These are phyloP conservation scores for Phycomyces nitens DNA, from an alignment of 192 early-diverging fungal genomes.

Conservation along the genomic window DNA sequence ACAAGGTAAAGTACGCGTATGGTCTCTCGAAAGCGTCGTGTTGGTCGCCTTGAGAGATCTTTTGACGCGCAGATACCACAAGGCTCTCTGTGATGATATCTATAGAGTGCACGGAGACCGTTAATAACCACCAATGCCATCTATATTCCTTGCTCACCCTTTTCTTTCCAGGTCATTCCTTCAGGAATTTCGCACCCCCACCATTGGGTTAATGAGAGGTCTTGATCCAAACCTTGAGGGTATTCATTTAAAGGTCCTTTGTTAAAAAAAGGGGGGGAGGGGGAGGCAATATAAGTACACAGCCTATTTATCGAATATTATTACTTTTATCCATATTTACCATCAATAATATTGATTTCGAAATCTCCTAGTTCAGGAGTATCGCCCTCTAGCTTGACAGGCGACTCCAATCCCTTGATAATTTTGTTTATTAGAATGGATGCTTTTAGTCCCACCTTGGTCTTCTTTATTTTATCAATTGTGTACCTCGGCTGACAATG, in stretches of 20 bases:
- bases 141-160: constrained; percentile 40
- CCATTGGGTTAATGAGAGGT: constrained; percentile 38
- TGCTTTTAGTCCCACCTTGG: constrained; percentile 3
- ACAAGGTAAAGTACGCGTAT: constrained; percentile 16
- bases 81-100: constrained; percentile 33
- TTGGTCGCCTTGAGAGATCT: constrained; percentile 6
- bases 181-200: constrained; percentile 33
- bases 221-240: constrained; percentile 15
- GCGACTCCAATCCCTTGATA: constrained; percentile 27
- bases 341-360: constrained; percentile 53
- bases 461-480: neutral
- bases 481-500: constrained; percentile 18
- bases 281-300: neutral
- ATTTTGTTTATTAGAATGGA: too few relatives aligned
- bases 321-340: constrained; percentile 27
- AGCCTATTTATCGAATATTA: neutral
- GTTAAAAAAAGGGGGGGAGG: neutral
- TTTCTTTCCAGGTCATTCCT: constrained; percentile 58
- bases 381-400: constrained; percentile 48
- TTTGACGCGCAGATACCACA: constrained; percentile 22
- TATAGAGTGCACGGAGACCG: constrained; percentile 1
- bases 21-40: constrained; percentile 18
- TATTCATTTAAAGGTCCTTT: constrained; percentile 17
- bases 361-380: constrained; percentile 75
- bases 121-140: neutral